Base-by-base conservation (phyloP, 2,329 filamentous ascomycete species). In the Colletotrichum truncatum region DNA sequence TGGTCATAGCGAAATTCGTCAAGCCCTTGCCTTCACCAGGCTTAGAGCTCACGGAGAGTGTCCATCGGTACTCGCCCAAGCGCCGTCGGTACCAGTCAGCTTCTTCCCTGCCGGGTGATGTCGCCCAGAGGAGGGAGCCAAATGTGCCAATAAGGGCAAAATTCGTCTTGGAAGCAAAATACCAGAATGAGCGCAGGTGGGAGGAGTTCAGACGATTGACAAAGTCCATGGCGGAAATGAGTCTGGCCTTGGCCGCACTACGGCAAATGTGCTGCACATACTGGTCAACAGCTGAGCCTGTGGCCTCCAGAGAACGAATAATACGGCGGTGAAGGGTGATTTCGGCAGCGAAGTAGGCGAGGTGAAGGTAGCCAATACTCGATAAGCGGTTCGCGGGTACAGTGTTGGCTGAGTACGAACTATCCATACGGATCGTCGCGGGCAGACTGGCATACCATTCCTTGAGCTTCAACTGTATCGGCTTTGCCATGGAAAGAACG, bases 141-240 rank as follows among this genome's bases (percentile, higher is more conserved):
- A 98, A 98, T 0, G 94, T 97, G 59, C 94, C 94, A 72, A 98
- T 97, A 10, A 98, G 85, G 0, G 95, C 94, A 78, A 98, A 98
- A 78, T 97, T 97, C 36, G 92, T 92, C 73, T 93, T 93, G 39
- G 91, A 93, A 2, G 92, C 90, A 74, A 94, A 95, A 75, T 92
- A 94, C 95, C 95, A 98, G 79, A 98, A 98, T 0, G 93, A 88
- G n/a, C 91, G 89, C 28, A 98, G 85, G 72, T 98, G 94, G 34
- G 90, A 88, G 0, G 93, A 93, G 45, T 92, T 93, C 30, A 98
- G 87, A 1, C 95, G 91, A 78, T 98, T 98, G 72, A 97, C 94
- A 78, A 98, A 97, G 76, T 98, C 95, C 92, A 98, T 97, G 68
- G 94, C 94, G 21, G 93, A 97, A 74, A 98, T 97, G 32, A 98